These are phyloP conservation scores for Podospora sp. DNA, from an alignment of 495 filamentous ascomycete species.

Conservation along the genomic window DNA sequence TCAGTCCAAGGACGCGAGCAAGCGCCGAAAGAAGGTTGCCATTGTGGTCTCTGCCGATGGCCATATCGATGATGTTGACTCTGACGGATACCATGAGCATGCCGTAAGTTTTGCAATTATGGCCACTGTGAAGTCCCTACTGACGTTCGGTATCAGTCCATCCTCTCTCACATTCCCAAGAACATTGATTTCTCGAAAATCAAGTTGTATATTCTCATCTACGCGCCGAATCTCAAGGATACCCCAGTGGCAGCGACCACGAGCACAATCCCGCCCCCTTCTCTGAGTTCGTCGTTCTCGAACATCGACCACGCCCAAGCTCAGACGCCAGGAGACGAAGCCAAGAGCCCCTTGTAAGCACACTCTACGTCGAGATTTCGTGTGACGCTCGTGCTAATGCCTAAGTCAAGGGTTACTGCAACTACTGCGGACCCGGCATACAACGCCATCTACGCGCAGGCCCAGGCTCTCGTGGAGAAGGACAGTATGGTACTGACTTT, in stretches of 20 bases:
- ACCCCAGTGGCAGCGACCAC: conserved; percentile 49
- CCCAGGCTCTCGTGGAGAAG: conserved; percentile 74
- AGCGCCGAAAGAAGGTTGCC: conserved; percentile 72
- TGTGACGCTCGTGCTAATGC: conserved; percentile 3
- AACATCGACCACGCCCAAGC: conserved; percentile 80
- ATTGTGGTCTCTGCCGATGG: conserved; percentile 83
- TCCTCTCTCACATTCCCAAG: conserved; percentile 83
- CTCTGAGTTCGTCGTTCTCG: conserved; percentile 83
- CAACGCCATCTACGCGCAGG: conserved; percentile 75
- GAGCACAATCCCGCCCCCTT: conserved; percentile 56
- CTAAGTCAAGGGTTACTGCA: conserved; percentile 30
- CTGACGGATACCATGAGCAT: conserved; percentile 68
- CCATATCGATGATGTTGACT: conserved; percentile 59
- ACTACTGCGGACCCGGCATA: conserved; percentile 59
- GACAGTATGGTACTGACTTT: conserved; percentile 87
- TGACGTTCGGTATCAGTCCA: conserved; percentile 60
- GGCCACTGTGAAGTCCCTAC: conserved; percentile 19
- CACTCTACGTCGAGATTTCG: conserved; percentile 22
- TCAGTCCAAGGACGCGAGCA: conserved; percentile 38
- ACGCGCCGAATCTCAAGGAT: conserved; percentile 77
- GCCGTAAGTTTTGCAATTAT: conserved; percentile 62
- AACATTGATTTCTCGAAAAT: conserved; percentile 67
- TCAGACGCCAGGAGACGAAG: conserved; percentile 65
- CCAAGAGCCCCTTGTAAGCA: conserved; percentile 55
- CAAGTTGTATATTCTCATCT: conserved; percentile 84